Base-by-base conservation (phyloP, 345 rosid species). In the Eucalyptus albens region DNA sequence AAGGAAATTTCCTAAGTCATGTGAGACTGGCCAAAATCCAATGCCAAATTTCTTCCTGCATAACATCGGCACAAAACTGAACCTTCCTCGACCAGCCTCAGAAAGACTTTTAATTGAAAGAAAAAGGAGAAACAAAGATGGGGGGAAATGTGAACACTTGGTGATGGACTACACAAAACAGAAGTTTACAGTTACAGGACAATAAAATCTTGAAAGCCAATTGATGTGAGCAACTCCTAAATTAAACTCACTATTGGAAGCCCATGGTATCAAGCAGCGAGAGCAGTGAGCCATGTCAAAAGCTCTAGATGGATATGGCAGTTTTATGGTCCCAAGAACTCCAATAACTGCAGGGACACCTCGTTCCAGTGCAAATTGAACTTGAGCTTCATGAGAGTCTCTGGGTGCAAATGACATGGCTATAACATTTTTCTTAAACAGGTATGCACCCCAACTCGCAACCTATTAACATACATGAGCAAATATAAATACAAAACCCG, bases 321-420 rank as follows among this genome's bases (percentile, higher is more conserved):
- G 91, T 92, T 91, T 94, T 53, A 93, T 90, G 2, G 95, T 93
- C 87, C 97, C 97, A 86, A 95, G 94, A 77, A 95, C 97, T 87
- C 95, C 97, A 72, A 95, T 93, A 80, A 95, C 90, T 24, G 96
- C 96, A 53, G 96, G 97, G 49, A 95, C 95, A 33, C 96, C 97
- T 94, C 97, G 92, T 89, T 95, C 97, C 55, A 95, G 89, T 49
- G 95, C 95, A 93, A 95, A 95, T 77, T 95, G 97, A 86, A 95
- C 95, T 86, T 95, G 97, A 21, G 96, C 96, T 91, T 95, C 96
- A 67, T 95, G 96, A 16, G 95, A 94, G 87, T 95, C 97, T 91
- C 96, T 89, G 65, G 97, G 97, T 31, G 96, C 95, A 90, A 95
- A 94, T 37, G 96, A 95, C 95, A 95, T 95, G 60, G 96, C 93